These are phyloP conservation scores for Papilionanthe hybrid DNA, from an alignment of 116 monocot genomes.

Conservation along the genomic window DNA sequence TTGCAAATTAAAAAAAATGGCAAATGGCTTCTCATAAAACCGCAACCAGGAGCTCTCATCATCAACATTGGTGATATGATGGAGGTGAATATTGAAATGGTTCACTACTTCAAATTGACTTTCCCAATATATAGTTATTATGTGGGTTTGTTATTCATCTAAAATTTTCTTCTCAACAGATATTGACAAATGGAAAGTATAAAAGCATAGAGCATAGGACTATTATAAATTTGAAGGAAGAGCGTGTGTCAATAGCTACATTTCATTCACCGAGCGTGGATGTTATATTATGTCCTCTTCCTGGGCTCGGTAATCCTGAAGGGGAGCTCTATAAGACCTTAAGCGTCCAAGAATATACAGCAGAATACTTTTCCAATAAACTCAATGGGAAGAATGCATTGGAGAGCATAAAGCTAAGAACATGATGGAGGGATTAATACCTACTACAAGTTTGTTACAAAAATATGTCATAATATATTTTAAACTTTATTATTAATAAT, in stretches of 20 bases:
- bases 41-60: constrained; percentile 18
- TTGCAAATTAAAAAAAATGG: constrained; percentile 25
- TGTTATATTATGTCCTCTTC: neutral
- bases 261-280: neutral
- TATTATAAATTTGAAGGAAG: neutral
- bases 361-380: neutral
- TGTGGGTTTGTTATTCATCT: too few relatives aligned
- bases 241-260: neutral
- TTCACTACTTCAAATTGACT: too few relatives aligned
- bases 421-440: neutral
- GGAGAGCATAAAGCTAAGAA: constrained; percentile 1
- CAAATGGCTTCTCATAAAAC: constrained; percentile 19
- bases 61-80: neutral
- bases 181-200: constrained; percentile 2
- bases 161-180: neutral
- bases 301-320: neutral
- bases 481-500: too few relatives aligned
- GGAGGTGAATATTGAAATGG: neutral
- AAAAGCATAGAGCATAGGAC: constrained; percentile 8
- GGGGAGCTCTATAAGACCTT: neutral
- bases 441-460: too few relatives aligned
- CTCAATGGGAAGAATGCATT: constrained; percentile 1
- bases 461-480: too few relatives aligned
- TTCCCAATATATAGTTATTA: too few relatives aligned
- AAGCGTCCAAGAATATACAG: neutral